These are phyloP conservation scores for Penicillium manginii DNA, from an alignment of 495 filamentous ascomycete species.

Conservation along the genomic window DNA sequence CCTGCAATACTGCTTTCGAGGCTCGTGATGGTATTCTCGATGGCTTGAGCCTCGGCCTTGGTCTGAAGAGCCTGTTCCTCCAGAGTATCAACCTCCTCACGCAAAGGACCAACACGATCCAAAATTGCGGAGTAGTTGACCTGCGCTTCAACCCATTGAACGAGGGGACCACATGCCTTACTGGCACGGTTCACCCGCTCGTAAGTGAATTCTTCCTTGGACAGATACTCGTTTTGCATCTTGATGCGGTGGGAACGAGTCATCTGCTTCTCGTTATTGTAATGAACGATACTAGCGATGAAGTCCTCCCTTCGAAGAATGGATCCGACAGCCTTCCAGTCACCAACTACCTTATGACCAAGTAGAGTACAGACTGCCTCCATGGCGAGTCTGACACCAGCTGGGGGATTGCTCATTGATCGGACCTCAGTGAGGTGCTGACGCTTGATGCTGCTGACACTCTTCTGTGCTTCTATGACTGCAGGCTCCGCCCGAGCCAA, in stretches of 20 bases:
- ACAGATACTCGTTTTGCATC: conserved; percentile 92
- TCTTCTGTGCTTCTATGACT: conserved; percentile 88
- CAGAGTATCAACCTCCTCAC: conserved; percentile 85
- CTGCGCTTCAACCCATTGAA: conserved; percentile 97
- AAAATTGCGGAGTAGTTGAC: conserved; percentile 97
- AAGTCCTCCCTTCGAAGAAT: conserved; percentile 93
- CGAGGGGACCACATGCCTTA: conserved; percentile 94
- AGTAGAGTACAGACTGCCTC: conserved; percentile 94
- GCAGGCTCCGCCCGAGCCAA: conserved; percentile 91
- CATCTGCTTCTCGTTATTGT: conserved; percentile 96
- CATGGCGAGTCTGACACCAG: conserved; percentile 86
- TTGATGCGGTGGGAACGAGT: conserved; percentile 75
- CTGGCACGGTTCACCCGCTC: conserved; percentile 93
- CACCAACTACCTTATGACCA: conserved; percentile 80
- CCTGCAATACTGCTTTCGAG: conserved; percentile 89
- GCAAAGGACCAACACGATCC: conserved; percentile 89
- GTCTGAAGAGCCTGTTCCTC: conserved; percentile 90
- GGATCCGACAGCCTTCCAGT: conserved; percentile 85
- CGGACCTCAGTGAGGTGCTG: conserved; percentile 97
- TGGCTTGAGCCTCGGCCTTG: conserved; percentile 89
- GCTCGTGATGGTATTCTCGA: conserved; percentile 79
- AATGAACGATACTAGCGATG: conserved; percentile 96
- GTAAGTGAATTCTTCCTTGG: conserved; percentile 91
- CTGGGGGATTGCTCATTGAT: conserved; percentile 90
- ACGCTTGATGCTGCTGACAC: conserved; percentile 96